These are phyloP conservation scores for Ascochyta lentis DNA, from an alignment of 2,329 filamentous ascomycete genomes.

Conservation along the genomic window DNA sequence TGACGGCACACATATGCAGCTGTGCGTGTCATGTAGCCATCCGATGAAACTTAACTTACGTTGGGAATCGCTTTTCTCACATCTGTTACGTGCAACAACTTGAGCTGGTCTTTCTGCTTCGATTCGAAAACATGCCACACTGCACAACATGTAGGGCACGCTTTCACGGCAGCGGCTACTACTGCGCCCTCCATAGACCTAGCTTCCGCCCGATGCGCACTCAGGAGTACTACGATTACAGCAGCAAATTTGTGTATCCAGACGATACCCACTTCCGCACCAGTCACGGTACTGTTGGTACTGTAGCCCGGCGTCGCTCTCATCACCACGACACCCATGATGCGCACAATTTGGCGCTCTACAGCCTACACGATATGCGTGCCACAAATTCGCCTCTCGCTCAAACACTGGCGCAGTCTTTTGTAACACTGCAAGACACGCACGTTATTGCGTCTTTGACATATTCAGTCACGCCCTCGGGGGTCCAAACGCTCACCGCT, in stretches of 20 bases:
- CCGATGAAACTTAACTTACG: neutral
- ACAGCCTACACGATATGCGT: neutral
- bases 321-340: constrained; percentile 1
- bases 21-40: constrained; percentile 11
- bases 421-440: constrained; percentile 15
- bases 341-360: neutral
- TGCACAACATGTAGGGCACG: constrained; percentile 15
- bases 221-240: constrained; percentile 2
- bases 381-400: neutral
- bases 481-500: constrained; percentile 21
- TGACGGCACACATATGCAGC: constrained; percentile 20
- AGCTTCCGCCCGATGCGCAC: neutral
- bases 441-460: constrained; percentile 25
- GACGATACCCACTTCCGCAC: constrained; percentile 12
- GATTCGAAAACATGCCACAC: constrained; percentile 15
- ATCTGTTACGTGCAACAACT: neutral
- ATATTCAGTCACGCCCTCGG: constrained; percentile 16
- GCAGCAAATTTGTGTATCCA: constrained; percentile 13
- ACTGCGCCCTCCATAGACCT: constrained; percentile 22
- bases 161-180: constrained; percentile 20
- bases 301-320: neutral
- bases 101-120: neutral
- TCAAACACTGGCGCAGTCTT: constrained; percentile 14
- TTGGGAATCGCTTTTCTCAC: neutral
- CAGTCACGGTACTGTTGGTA: neutral